Base-by-base conservation (phyloP, 352 stramenopile genomes). In the Globisporangium nodosum region DNA sequence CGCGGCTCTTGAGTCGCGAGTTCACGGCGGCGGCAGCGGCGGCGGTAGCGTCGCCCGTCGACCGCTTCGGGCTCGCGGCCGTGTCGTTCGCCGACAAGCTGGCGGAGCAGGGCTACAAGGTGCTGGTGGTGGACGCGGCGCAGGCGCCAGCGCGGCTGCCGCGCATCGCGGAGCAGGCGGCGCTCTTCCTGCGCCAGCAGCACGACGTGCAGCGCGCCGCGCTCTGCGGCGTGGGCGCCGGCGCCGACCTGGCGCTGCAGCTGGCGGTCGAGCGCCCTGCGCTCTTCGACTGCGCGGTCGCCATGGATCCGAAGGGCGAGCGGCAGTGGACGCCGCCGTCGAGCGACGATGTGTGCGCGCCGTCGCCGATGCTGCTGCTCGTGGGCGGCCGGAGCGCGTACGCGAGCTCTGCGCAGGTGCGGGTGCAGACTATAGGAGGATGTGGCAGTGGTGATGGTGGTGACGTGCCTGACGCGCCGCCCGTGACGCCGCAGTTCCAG, bases 41-140 rank as follows among this genome's bases (percentile, higher is more conserved):
- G 27, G 45, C 58, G 39, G 48, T 40, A 3, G 18, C 57, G 12
- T 62, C 51, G 4, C 55, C 60, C 4, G 60, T 61, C 15, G 66
- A 81, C 16, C 56, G 59, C 18, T 88, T 90, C 52, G 73, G 76
- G 0, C 70, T 88, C 42, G 77, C 80, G 20, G 74, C 68, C 46
- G 65, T 88, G 53, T 82, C 81, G 5, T 96, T 94, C 61, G 86
- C 86, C 5, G 86, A 96, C 63, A 92, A 93, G 48, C 65, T 96
- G 51, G 84, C 84, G 3, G 86, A 96, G 57, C 86, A 96, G 61
- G 83, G 84, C 53, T 96, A 94, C 69, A 94, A 96, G 59, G 84
- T 96, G 54, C 61, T 94, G 47, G 81, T 90, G 52, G 56, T 90
- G 54, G 71, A 84, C 60, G 51, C 30, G 37, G 45, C 18, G 65